Base-by-base conservation (phyloP, 129 eudicot genomes). In the Ambrosia trifida region DNA sequence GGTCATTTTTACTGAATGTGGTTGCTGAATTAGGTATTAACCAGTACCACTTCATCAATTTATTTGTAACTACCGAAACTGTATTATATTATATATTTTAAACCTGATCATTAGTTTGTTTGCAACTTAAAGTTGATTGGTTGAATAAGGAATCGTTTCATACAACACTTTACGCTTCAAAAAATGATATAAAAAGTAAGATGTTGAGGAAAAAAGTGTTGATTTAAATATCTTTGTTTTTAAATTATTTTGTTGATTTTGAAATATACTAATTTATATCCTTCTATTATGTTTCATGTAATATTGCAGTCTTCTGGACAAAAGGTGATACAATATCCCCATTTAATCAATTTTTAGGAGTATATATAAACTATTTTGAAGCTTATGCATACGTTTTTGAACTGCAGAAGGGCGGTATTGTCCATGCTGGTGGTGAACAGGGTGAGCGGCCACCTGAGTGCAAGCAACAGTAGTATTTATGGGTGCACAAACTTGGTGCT, bases 401-500 rank as follows among this genome's bases (percentile, higher is more conserved):
- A 62, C 20, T 72, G 84, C 81, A 85, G 88, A 88, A 85, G 78
- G 73, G 78, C 58, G 83, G 73, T 28, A 80, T 73, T 35, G 75
- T 72, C 54, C 74, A 58, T 61, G 79, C 79, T 68, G 87, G 78
- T 4, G 88, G 84, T 68, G 87, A 74, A 65, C 85, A 77, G 73
- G 89, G 83, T 36, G 95, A 85, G 32, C 76, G 85, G 12, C 90
- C 90, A 68, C 88, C 88, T 5, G 90, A 88, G 78, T 88, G 95
- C 86, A 88, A 88, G 72, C 95, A 88, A 70, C 95, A 88, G 68
- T 88, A 85, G 72, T 3, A 11, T 45, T 38, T 30, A 52, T n/a
- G 68, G 20, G 11, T n/a, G 7, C 18, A 40, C 41, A 20, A 1
- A 69, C 31, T 11, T 14, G 71, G 66, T 32, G 41, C 14, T 24